phyloP scores from a whole-genome alignment of 2,329 filamentous ascomycete species.

The Talaromyces sp. region DNA sequence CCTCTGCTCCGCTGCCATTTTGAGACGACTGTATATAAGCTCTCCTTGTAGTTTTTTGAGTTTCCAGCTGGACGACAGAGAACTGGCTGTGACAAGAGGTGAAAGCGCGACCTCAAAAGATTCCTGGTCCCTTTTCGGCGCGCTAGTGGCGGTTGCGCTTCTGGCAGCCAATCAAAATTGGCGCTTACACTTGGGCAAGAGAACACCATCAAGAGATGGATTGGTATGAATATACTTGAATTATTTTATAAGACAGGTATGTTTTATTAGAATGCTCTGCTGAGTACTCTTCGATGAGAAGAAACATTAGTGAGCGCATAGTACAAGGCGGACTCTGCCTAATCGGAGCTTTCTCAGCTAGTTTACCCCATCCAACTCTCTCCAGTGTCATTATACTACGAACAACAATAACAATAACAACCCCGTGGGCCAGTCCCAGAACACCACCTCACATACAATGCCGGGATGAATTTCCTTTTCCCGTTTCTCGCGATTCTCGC shows the following conservation, averaged over 20 bases:
- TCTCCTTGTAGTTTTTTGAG: background rate
- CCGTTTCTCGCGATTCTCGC: conserved; percentile 39
- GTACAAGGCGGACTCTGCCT: background rate
- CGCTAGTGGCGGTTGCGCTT: conserved; percentile 25
- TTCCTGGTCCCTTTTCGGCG: conserved; percentile 14
- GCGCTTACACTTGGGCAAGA: background rate
- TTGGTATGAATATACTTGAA: background rate
- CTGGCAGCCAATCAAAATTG: conserved; percentile 12
- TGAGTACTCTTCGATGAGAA: background rate
- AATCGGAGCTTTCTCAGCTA: background rate
- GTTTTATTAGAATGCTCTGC: background rate
- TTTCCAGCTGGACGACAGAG: background rate
- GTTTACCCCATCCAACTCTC: background rate
- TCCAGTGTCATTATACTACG: background rate
- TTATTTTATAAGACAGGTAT: background rate
- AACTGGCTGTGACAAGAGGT: background rate
- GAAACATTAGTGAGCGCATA: background rate
- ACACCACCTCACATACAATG: conserved; percentile 22
- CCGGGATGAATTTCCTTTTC: conserved; percentile 40
- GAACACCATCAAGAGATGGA: background rate
- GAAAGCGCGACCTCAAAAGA: background rate
- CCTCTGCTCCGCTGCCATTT: conserved; percentile 93
- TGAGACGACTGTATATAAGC: background rate
- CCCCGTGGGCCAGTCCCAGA: background rate
- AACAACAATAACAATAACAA: background rate